Evolutionary conservation across 176 grass and related monocot species (phyloP).

Genomic region (Stipa capillata): DNA sequence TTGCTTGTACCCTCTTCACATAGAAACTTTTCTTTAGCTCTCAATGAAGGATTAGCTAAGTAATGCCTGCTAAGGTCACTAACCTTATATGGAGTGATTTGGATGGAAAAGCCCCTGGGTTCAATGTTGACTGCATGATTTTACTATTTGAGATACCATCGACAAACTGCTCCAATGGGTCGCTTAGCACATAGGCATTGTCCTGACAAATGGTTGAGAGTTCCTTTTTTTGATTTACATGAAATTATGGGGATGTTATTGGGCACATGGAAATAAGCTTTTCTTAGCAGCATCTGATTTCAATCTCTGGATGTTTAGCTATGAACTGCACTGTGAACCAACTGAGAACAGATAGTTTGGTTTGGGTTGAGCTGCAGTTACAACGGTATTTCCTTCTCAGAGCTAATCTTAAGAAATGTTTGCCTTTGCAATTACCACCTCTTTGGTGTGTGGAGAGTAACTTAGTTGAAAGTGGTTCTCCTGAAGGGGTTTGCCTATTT

Average conservation of each 20-base stretch:
- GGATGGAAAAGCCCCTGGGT: background rate
- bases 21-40: constrained; percentile 12
- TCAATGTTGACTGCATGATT: constrained; percentile 6
- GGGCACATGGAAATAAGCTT: constrained; percentile 14
- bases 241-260: constrained; percentile 6
- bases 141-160: constrained; percentile 11
- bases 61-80: background rate
- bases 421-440: constrained; percentile 19
- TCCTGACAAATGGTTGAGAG: constrained; percentile 7
- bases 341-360: constrained; percentile 9
- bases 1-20: background rate
- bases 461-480: constrained; percentile 28
- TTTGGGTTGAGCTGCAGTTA: constrained; percentile 28
- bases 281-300: constrained; percentile 17
- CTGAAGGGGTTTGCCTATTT: constrained; percentile 38
- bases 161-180: background rate
- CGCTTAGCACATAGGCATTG: constrained; percentile 2
- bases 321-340: constrained; percentile 19
- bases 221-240: background rate
- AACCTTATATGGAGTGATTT: constrained; percentile 18
- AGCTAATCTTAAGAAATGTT: constrained; percentile 23
- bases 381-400: constrained; percentile 45
- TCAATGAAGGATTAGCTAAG: background rate
- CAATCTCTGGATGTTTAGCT: constrained; percentile 30
- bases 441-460: constrained; percentile 16